Conservation (phyloP, 1,284 basidiomycete genomes). For the Cerrena zonata region DNA sequence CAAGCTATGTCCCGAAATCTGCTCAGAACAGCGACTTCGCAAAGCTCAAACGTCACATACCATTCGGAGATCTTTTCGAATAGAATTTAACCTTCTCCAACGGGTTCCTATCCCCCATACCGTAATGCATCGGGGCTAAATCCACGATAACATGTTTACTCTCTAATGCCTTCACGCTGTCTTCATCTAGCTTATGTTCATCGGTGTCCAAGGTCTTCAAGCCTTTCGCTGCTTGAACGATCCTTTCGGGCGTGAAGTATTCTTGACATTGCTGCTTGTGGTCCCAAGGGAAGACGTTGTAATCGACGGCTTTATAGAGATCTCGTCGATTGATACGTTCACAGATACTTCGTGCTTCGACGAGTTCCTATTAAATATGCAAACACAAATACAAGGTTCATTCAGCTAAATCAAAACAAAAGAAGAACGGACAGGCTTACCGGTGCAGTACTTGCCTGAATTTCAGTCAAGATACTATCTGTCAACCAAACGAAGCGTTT, state of each 20-base stretch:
- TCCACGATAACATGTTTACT: slow-evolving; percentile 59
- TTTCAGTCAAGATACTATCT: slow-evolving; percentile 55
- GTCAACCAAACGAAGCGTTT: slow-evolving; percentile 58
- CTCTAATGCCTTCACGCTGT: slow-evolving; percentile 33
- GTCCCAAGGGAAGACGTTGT: slow-evolving; percentile 53
- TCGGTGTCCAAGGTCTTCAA: slow-evolving; percentile 16
- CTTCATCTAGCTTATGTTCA: slow-evolving; percentile 16
- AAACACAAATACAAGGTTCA: neutral
- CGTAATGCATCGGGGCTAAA: slow-evolving; percentile 60
- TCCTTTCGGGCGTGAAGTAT: slow-evolving; percentile 46
- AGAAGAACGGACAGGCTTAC: slow-evolving; percentile 27
- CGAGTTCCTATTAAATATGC: slow-evolving; percentile 54
- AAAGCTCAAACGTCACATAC: slow-evolving; percentile 34
- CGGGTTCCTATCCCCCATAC: slow-evolving; percentile 67
- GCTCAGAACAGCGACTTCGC: slow-evolving; percentile 1
- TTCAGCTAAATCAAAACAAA: no score
- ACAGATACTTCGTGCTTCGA: slow-evolving; percentile 52
- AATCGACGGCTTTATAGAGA: slow-evolving; percentile 66
- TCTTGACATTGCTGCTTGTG: slow-evolving; percentile 33
- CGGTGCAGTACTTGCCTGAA: slow-evolving; percentile 47
- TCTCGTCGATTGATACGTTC: slow-evolving; percentile 54
- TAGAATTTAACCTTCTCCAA: slow-evolving; percentile 67
- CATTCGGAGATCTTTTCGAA: slow-evolving; percentile 54
- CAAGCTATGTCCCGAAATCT: neutral
- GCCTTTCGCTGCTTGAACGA: slow-evolving; percentile 46